phyloP scores from a whole-genome alignment of 2,329 filamentous ascomycete species.

The Stachybotrys elegans region DNA sequence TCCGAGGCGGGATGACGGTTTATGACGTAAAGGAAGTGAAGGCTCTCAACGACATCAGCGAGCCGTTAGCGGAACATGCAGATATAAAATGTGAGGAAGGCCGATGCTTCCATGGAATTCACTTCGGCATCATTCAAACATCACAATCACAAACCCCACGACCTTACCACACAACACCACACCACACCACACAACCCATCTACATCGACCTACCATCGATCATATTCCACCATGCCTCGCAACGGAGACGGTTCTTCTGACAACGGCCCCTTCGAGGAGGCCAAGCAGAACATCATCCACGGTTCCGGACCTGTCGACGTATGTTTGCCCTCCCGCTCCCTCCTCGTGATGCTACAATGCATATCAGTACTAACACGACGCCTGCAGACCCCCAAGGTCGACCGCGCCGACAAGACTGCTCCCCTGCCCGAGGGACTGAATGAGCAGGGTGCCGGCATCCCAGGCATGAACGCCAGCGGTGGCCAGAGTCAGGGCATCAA shows the following conservation, averaged over 20 bases:
- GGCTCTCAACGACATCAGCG: too few relatives aligned
- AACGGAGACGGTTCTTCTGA: conserved; percentile 42
- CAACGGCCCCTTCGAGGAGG: conserved; percentile 38
- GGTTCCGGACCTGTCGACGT: conserved; percentile 35
- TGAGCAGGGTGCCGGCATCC: conserved; percentile 37
- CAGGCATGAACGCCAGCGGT: conserved; percentile 35
- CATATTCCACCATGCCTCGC: conserved; percentile 48
- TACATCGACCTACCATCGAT: too few relatives aligned
- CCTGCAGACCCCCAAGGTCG: conserved; percentile 29
- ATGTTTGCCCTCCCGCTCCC: conserved; percentile 9
- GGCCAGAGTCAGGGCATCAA: conserved; percentile 38
- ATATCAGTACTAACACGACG: conserved; percentile 1
- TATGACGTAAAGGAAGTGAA: too few relatives aligned
- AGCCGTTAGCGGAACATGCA: too few relatives aligned
- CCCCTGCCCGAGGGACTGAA: conserved; percentile 36
- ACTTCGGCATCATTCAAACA: too few relatives aligned
- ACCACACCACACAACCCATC: too few relatives aligned
- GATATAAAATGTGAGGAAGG: too few relatives aligned
- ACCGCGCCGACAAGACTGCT: conserved; percentile 45
- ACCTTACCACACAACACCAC: too few relatives aligned
- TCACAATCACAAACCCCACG: too few relatives aligned
- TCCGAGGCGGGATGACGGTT: too few relatives aligned
- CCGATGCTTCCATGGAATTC: too few relatives aligned
- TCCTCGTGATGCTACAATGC: background rate
- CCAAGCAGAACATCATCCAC: conserved; percentile 37